phyloP scores from a whole-genome alignment of 2,329 filamentous ascomycete genomes.

The Hypoxylon sp. region DNA sequence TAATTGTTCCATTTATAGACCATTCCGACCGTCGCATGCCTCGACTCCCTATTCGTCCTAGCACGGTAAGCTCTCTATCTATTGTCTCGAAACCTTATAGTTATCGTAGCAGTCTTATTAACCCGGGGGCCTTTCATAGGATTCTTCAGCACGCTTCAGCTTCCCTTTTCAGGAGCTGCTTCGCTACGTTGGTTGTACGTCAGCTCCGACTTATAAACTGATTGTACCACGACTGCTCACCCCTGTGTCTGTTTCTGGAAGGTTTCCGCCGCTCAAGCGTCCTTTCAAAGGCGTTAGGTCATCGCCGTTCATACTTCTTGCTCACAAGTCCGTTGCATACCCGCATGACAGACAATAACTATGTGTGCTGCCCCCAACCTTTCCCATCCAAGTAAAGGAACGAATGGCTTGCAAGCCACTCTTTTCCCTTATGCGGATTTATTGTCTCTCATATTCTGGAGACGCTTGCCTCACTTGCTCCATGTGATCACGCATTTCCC shows the following conservation, averaged over 20 bases:
- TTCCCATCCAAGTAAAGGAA: slow-evolving; percentile 30
- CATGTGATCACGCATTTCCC: slow-evolving; percentile 46
- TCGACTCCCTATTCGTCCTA: slow-evolving; percentile 42
- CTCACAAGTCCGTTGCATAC: slow-evolving; percentile 43
- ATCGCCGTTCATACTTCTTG: slow-evolving; percentile 24
- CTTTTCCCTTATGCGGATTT: slow-evolving; percentile 41
- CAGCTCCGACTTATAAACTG: slow-evolving; percentile 41
- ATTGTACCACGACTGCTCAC: slow-evolving; percentile 38
- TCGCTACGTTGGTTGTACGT: slow-evolving; percentile 43
- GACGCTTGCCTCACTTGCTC: slow-evolving; percentile 30
- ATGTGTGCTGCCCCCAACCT: slow-evolving; percentile 36
- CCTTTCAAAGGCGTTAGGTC: slow-evolving; percentile 34
- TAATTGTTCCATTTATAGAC: slow-evolving; percentile 50
- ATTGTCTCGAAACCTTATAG: slow-evolving; percentile 28
- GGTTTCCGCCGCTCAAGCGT: slow-evolving; percentile 42
- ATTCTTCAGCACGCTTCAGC: slow-evolving; percentile 45
- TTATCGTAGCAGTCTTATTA: slow-evolving; percentile 44
- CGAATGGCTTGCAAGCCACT: slow-evolving; percentile 44
- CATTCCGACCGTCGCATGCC: slow-evolving; percentile 44
- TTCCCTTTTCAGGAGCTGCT: slow-evolving; percentile 45
- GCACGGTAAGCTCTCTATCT: slow-evolving; percentile 34
- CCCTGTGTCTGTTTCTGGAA: slow-evolving; percentile 45
- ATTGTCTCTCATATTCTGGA: slow-evolving; percentile 44
- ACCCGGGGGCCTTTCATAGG: slow-evolving; percentile 39
- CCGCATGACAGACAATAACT: slow-evolving; percentile 42